A percentile compares a stretch with the other conserved stretches of the same genome.
phyloP scores from a whole-genome alignment of 768 basidiomycete species.

The Leucocoprinus birnbaumii region DNA sequence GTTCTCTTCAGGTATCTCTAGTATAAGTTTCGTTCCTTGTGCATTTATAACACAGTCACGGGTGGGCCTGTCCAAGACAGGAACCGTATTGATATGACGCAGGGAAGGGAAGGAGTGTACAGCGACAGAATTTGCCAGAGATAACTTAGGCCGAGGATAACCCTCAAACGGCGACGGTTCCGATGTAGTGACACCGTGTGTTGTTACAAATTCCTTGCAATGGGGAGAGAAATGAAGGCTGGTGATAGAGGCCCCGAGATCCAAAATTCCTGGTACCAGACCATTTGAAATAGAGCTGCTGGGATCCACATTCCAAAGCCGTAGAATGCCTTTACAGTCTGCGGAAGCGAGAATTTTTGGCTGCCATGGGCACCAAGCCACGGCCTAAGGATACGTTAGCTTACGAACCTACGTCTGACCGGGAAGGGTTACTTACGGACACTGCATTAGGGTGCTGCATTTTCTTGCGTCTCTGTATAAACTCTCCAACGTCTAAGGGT shows the following conservation, averaged over 20 bases:
- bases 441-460: conserved; percentile 59
- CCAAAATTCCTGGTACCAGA: conserved; percentile 39
- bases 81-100: conserved; percentile 44
- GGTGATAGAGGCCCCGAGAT: conserved; percentile 58
- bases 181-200: conserved; percentile 46
- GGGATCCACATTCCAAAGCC: conserved; percentile 52
- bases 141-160: conserved; percentile 17
- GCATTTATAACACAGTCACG: conserved; percentile 48
- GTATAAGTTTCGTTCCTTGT: conserved; percentile 23
- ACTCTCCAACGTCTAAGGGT: conserved; percentile 55
- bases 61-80: conserved; percentile 46
- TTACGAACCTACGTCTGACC: background rate
- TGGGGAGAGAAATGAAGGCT: conserved; percentile 75
- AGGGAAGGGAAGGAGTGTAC: conserved; percentile 62
- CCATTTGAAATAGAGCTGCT: conserved; percentile 33
- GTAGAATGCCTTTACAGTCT: conserved; percentile 53
- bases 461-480: conserved; percentile 54
- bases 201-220: conserved; percentile 82
- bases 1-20: conserved; percentile 22
- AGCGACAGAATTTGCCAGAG: conserved; percentile 34
- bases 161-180: conserved; percentile 4
- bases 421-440: conserved; percentile 8
- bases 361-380: conserved; percentile 92
- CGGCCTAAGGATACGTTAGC: conserved; percentile 43
- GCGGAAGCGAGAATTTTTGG: conserved; percentile 76